Percentiles rank a stretch among this genome's conserved stretches.
Evolutionary conservation across 2,329 filamentous ascomycete species (phyloP).

Genomic region (Aspergillus sp.): DNA sequence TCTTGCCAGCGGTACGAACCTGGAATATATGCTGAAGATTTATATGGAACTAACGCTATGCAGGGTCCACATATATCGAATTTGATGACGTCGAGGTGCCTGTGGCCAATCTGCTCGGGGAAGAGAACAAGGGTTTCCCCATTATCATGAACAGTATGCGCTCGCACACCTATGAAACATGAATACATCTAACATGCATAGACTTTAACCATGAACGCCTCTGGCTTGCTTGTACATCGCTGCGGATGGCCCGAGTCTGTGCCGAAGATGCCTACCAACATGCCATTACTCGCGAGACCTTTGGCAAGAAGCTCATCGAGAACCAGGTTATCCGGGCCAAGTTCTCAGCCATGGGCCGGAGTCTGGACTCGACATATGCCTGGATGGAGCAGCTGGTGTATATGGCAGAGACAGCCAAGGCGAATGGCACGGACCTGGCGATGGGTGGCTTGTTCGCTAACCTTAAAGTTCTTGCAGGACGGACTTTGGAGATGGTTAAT

Average conservation of each 20-base stretch:
- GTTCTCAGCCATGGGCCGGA: conserved; percentile 53
- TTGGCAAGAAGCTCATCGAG: conserved; percentile 56
- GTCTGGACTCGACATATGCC: conserved; percentile 57
- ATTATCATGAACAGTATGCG: conserved; percentile 66
- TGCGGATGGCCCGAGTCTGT: conserved; percentile 59
- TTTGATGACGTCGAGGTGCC: conserved; percentile 79
- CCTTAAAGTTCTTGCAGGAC: conserved; percentile 51
- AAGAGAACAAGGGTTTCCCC: conserved; percentile 77
- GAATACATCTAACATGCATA: neutral
- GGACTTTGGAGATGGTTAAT: conserved; percentile 51
- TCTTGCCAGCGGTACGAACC: conserved; percentile 51
- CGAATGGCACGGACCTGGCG: conserved; percentile 13
- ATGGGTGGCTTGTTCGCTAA: conserved; percentile 25
- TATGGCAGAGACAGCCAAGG: conserved; percentile 32
- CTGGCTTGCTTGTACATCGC: conserved; percentile 56
- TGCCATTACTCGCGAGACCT: conserved; percentile 54
- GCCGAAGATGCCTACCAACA: conserved; percentile 54
- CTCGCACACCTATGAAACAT: neutral
- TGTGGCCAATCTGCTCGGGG: conserved; percentile 68
- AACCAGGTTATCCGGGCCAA: conserved; percentile 60
- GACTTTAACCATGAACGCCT: conserved; percentile 62
- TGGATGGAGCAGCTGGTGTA: conserved; percentile 61
- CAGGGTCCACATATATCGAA: conserved; percentile 64
- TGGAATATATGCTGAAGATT: neutral
- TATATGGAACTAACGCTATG: neutral